Conservation (phyloP, 2,329 filamentous ascomycete genomes). For the Xylariaceae sp. region DNA sequence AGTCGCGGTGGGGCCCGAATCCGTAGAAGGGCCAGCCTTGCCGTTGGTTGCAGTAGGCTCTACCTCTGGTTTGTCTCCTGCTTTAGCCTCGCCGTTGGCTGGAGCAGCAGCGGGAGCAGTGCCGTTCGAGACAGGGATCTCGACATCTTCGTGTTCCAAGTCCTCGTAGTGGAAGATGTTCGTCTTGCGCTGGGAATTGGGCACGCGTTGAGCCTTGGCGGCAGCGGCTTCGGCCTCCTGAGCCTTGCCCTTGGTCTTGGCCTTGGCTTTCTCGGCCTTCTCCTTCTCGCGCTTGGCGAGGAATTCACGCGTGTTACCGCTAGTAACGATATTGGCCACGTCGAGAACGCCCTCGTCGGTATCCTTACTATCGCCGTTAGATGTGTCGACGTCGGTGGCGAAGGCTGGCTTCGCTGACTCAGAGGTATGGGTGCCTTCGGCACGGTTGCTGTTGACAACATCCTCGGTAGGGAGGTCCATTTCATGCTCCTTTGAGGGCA, state of each 20-base stretch:
- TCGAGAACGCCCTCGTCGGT: conserved; percentile 70
- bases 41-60: conserved; percentile 6
- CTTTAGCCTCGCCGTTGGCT: conserved; percentile 7
- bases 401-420: conserved; percentile 27
- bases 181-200: conserved; percentile 67
- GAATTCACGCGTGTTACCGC: conserved; percentile 77
- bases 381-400: conserved; percentile 36
- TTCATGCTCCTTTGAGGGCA: conserved; percentile 38
- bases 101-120: conserved; percentile 10
- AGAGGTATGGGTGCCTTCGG: conserved; percentile 27
- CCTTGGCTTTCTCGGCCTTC: conserved; percentile 62
- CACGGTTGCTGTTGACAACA: conserved; percentile 31
- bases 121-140: conserved; percentile 32
- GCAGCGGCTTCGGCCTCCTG: conserved; percentile 51
- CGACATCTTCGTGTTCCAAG: conserved; percentile 51
- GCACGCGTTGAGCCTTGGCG: conserved; percentile 57
- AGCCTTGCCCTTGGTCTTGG: conserved; percentile 58
- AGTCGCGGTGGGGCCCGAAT: conserved; percentile 28
- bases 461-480: conserved; percentile 47
- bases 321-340: conserved; percentile 79
- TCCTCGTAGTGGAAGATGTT: conserved; percentile 75
- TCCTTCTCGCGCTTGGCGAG: conserved; percentile 79
- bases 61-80: conserved; percentile 17
- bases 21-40: conserved; percentile 22
- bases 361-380: conserved; percentile 33